Conservation (phyloP, 2,329 filamentous ascomycete genomes). For the Parascedosporium putredinis region DNA sequence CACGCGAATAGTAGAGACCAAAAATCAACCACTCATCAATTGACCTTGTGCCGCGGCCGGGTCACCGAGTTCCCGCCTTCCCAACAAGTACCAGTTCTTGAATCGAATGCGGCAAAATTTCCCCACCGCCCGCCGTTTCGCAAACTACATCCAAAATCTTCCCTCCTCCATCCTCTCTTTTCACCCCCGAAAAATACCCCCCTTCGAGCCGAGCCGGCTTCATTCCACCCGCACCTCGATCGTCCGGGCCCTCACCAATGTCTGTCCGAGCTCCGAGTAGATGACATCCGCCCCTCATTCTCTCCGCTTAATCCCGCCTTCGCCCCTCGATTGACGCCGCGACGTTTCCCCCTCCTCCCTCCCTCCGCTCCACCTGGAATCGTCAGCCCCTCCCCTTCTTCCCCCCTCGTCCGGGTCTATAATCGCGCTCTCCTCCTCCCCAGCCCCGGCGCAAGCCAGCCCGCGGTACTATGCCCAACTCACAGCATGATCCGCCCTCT, state of each 20-base stretch:
- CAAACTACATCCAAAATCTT: not conserved
- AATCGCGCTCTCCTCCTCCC: not conserved
- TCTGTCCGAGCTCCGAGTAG: not conserved
- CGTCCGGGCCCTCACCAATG: slow-evolving; percentile 1
- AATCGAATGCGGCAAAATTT: not conserved
- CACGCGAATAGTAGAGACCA: too few relatives aligned
- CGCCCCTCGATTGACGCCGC: too few relatives aligned
- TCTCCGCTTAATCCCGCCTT: not conserved
- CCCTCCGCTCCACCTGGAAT: not conserved
- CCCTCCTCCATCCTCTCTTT: not conserved
- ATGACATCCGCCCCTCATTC: not conserved
- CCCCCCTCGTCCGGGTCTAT: not conserved
- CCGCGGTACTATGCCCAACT: not conserved
- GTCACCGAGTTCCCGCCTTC: not conserved
- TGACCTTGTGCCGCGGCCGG: not conserved
- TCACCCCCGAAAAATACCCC: too few relatives aligned
- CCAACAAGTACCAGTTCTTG: not conserved
- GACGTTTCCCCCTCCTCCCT: not conserved
- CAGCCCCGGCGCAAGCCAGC: not conserved
- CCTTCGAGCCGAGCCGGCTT: too few relatives aligned
- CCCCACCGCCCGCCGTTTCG: not conserved
- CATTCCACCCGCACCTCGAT: too few relatives aligned
- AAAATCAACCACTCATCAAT: too few relatives aligned
- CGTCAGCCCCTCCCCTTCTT: too few relatives aligned
- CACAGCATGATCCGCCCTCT: slow-evolving; percentile 38